Evolutionary conservation across 495 filamentous ascomycete genomes (phyloP).

Genomic region (Alectoria sarmentosa): DNA sequence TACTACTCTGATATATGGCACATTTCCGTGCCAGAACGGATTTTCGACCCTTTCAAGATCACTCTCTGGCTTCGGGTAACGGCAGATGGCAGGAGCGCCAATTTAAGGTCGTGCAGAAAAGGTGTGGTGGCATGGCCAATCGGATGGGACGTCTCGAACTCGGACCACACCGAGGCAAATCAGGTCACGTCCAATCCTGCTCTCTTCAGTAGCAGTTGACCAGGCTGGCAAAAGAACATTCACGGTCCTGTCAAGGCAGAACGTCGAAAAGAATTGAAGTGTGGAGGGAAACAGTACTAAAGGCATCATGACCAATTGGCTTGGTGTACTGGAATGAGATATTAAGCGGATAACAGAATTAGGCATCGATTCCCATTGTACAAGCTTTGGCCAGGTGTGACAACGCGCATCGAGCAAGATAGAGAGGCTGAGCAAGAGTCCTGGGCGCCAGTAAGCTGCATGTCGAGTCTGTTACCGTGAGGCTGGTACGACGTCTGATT

Average conservation of each 20-base stretch:
- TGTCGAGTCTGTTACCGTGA: not conserved
- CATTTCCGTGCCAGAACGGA: not conserved
- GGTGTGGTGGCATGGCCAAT: not conserved
- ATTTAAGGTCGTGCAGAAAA: conserved; percentile 4
- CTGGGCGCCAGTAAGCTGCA: not conserved
- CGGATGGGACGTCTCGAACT: not conserved
- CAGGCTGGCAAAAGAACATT: not conserved
- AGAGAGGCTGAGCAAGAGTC: not conserved
- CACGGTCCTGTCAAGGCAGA: not conserved
- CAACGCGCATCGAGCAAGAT: not conserved
- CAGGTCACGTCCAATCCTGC: not conserved
- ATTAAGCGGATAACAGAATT: too few species aligned
- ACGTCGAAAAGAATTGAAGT: not conserved
- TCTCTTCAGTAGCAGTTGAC: not conserved
- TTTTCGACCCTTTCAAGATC: not conserved
- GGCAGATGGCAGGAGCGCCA: not conserved
- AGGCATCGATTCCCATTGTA: not conserved
- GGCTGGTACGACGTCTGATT: not conserved
- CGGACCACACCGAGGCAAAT: conserved; percentile 1
- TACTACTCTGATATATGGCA: not conserved
- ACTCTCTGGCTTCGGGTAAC: not conserved
- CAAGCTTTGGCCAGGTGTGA: not conserved
- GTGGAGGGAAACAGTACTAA: not conserved
- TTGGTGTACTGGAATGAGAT: not conserved
- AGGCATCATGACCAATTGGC: not conserved